Evolutionary conservation across 768 basidiomycete species (phyloP), one percentile per base, ranked within the genome.

Genomic region (Mycena filopes): DNA sequence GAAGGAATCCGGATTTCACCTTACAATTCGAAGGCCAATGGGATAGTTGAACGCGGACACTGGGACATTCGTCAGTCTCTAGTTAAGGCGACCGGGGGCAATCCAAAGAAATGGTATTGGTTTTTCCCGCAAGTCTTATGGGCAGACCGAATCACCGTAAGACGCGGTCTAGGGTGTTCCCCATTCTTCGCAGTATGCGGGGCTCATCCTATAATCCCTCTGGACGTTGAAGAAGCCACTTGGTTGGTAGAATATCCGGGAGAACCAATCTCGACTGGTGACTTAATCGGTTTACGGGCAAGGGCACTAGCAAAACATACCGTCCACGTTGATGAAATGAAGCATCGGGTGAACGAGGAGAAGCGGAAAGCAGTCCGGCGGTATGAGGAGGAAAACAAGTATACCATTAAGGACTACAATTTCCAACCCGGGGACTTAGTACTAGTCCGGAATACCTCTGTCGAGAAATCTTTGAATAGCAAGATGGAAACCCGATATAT

Each of bases 1-100:
- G 54, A 49, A 4, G 77, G 76, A 38, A 79, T 81, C n/a, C 36
- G 62, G 0, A 80, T 80, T 5, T 77, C 72, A 0, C 56, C 72
- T 0, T 80, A 81, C 63, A 81, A 81, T 48, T 78, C 75, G 0
- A 60, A 67, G 7, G 76, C 75, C 0, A 80, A 80, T 13, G 72
- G 80, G 0, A 63, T 76, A 1, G 64, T 77, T 5, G 75, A 81
- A n/a, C 2, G 31, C 2, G 49, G 49, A 66, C 55, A 69, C 0
- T 67, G 65, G 38, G 75, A 76, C 33, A 70, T 81, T 12, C 68
- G 75, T 0, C 69, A 82, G 58, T 71, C 77, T 0, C 55, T 83
- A 0, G 65, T 76, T 50, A 82, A 82, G 45, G 75, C 77, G 0
- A 68, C 72, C 3, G 71, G 75, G 7, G 75, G 78, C 1, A 71